phyloP scores from a whole-genome alignment of 345 rosid genomes.

The Heritiera littoralis region DNA sequence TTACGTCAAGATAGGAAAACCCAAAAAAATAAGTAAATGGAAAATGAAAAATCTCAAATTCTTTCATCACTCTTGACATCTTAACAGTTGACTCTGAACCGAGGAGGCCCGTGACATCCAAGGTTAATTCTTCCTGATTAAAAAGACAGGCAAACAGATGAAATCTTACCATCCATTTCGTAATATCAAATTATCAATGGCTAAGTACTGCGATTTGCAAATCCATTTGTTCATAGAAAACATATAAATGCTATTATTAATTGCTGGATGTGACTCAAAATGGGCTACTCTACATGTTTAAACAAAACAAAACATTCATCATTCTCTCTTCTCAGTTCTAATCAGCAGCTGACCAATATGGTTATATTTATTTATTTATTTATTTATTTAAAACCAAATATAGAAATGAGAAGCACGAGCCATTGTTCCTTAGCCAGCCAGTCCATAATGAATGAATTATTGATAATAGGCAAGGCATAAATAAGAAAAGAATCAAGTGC shows the following conservation, averaged over 20 bases:
- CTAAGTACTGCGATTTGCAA: background rate
- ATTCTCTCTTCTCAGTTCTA: background rate
- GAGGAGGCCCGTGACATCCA: background rate
- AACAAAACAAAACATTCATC: background rate
- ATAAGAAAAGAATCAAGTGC: background rate
- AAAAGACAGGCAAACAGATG: background rate
- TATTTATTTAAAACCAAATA: background rate
- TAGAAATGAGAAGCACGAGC: background rate
- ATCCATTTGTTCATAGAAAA: background rate
- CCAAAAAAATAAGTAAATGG: too few species aligned
- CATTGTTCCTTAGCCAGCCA: background rate
- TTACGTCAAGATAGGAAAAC: too few species aligned
- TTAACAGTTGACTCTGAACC: background rate
- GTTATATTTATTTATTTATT: background rate
- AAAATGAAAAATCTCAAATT: background rate
- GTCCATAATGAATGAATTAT: background rate
- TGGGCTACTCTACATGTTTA: too few species aligned
- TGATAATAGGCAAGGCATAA: background rate
- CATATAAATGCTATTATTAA: background rate
- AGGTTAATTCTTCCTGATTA: background rate
- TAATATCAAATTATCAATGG: background rate
- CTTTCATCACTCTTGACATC: background rate
- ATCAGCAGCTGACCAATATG: background rate
- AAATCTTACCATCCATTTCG: background rate
- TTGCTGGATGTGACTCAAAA: background rate